Percentiles rank a stretch among this genome's conserved stretches.
Evolutionary conservation across 805 yeast genomes (phyloP).

Genomic region (Yarrowia divulgata): DNA sequence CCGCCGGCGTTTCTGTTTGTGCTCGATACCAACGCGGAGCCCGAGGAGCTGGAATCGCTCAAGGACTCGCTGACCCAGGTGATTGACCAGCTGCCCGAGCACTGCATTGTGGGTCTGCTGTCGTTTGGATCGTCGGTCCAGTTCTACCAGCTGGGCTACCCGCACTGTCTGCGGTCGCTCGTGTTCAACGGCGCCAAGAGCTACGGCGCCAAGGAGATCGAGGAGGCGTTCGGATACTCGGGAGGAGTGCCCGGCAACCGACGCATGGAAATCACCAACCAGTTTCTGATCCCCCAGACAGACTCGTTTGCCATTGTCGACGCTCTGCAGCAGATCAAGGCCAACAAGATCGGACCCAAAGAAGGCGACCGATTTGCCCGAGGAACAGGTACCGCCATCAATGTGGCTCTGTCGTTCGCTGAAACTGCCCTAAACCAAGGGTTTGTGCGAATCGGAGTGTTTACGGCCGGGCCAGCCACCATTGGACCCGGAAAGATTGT

Average conservation of each 20-base stretch:
- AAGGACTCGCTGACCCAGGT: conserved; percentile 81
- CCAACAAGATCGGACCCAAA: conserved; percentile 83
- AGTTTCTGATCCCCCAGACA: conserved; percentile 76
- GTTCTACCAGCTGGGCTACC: conserved; percentile 78
- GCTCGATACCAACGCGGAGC: conserved; percentile 86
- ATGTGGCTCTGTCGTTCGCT: conserved; percentile 79
- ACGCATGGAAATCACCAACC: conserved; percentile 20
- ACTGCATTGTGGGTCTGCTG: conserved; percentile 83
- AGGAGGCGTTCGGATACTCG: conserved; percentile 65
- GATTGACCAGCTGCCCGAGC: conserved; percentile 82
- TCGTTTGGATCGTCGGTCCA: conserved; percentile 89
- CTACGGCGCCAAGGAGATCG: conserved; percentile 60
- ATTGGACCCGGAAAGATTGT: conserved; percentile 94
- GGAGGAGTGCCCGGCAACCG: neutral
- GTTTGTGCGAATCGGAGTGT: conserved; percentile 88
- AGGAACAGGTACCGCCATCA: conserved; percentile 91
- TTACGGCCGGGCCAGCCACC: conserved; percentile 95
- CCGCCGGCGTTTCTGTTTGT: conserved; percentile 89
- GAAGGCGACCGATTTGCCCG: conserved; percentile 85
- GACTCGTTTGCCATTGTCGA: conserved; percentile 81
- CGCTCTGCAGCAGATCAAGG: conserved; percentile 75
- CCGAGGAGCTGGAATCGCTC: conserved; percentile 79
- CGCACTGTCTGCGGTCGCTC: conserved; percentile 70
- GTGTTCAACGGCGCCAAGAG: conserved; percentile 90
- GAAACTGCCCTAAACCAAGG: conserved; percentile 77